Percentiles rank a stretch among this genome's conserved stretches.
These are phyloP conservation scores for Cyclotella sp. DNA, from an alignment of 108 stramenopile species.

Conservation along the genomic window DNA sequence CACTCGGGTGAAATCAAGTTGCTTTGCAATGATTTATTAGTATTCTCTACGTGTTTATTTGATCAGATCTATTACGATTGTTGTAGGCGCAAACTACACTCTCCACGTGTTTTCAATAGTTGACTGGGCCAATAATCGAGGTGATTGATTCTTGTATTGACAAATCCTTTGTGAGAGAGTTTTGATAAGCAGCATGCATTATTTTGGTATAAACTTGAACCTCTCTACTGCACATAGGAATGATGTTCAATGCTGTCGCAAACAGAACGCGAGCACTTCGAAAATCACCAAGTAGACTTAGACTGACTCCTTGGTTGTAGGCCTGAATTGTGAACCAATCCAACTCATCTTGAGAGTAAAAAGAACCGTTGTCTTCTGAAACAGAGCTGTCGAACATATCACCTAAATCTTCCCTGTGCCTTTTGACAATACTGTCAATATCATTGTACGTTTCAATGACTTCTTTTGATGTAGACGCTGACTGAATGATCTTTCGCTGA, in stretches of 20 bases:
- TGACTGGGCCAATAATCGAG: slow-evolving; percentile 3
- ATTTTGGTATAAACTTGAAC: slow-evolving; percentile 25
- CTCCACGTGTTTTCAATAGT: not conserved
- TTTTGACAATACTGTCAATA: slow-evolving; percentile 32
- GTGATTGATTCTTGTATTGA: slow-evolving; percentile 11
- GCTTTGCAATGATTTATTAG: too few species aligned
- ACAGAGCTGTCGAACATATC: not conserved
- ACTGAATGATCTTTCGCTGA: slow-evolving; percentile 47
- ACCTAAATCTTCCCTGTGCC: slow-evolving; percentile 11
- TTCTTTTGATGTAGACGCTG: slow-evolving; percentile 34
- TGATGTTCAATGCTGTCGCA: slow-evolving; percentile 44
- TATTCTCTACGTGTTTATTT: too few species aligned
- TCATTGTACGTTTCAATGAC: slow-evolving; percentile 42
- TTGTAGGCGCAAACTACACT: not conserved
- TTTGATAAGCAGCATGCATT: slow-evolving; percentile 21
- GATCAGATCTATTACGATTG: too few species aligned
- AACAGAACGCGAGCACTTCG: slow-evolving; percentile 25
- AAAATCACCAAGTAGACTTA: slow-evolving; percentile 41
- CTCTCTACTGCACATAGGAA: slow-evolving; percentile 34
- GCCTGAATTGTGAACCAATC: slow-evolving; percentile 51
- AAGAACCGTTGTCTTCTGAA: not conserved
- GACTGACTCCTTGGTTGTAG: slow-evolving; percentile 43
- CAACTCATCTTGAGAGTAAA: slow-evolving; percentile 45
- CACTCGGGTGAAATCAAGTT: too few species aligned
- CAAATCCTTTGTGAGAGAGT: slow-evolving; percentile 13